phyloP scores from a whole-genome alignment of 2,329 filamentous ascomycete species.

The Monilinia aucupariae region DNA sequence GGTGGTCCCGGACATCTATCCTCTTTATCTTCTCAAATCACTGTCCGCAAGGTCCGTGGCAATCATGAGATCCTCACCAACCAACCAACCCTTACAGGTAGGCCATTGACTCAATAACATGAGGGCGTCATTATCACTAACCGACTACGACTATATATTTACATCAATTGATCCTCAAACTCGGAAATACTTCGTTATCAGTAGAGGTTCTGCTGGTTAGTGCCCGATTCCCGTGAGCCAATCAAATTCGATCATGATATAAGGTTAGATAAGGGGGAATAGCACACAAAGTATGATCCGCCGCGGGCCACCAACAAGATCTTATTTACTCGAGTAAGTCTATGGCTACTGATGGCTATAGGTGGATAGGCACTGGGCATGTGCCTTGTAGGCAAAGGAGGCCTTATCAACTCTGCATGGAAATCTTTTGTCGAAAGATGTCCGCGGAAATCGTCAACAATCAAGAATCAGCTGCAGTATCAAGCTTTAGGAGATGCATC shows the following conservation, averaged over 20 bases:
- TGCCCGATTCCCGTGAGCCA: not conserved
- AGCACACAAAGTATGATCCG: not conserved
- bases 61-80: not conserved
- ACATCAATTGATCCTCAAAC: not conserved
- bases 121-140: not conserved
- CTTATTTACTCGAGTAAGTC: not conserved
- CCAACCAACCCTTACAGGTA: not conserved
- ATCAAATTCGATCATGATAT: not conserved
- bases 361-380: not conserved
- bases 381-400: not conserved
- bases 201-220: not conserved
- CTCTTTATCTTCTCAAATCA: not conserved
- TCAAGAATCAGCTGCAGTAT: no score
- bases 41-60: no score
- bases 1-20: not conserved
- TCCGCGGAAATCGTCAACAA: constrained; percentile 14
- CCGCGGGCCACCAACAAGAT: not conserved
- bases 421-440: not conserved
- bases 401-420: not conserved
- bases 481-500: not conserved
- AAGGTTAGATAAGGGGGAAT: constrained; percentile 16
- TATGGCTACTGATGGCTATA: not conserved
- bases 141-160: not conserved
- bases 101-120: not conserved
- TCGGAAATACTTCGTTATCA: constrained; percentile 11